Evolutionary conservation across 768 basidiomycete genomes (phyloP).

Genomic region (Basidioascus undulatus): DNA sequence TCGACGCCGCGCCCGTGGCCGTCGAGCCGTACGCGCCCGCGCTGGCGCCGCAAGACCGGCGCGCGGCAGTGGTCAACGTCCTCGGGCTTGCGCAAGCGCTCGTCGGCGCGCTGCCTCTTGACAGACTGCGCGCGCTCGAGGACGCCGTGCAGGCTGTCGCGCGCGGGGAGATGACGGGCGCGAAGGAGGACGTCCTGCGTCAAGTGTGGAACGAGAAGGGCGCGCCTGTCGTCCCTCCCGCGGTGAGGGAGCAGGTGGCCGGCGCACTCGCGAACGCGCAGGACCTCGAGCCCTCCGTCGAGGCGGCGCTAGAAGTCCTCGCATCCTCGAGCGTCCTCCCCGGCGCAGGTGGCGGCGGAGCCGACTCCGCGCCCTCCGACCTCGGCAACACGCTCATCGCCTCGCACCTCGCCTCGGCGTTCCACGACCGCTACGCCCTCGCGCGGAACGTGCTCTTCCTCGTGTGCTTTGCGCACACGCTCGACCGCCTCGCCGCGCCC

Average conservation of each 20-base stretch:
- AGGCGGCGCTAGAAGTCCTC: not conserved
- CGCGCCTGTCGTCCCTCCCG: too few relatives aligned
- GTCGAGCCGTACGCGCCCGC: not conserved
- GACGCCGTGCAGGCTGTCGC: not conserved
- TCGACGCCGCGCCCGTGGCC: not conserved
- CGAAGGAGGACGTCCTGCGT: conserved; percentile 5
- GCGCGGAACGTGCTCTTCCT: conserved; percentile 3
- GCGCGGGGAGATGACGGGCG: not conserved
- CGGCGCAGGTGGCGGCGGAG: not conserved
- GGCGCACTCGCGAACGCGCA: conserved; percentile 1
- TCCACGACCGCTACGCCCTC: conserved; percentile 5
- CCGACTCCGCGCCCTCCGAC: conserved; percentile 3
- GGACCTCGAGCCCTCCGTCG: not conserved
- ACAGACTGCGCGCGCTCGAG: not conserved
- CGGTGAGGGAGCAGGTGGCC: conserved; percentile 1
- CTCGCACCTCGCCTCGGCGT: not conserved
- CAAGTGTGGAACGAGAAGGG: too few relatives aligned
- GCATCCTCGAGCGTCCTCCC: not conserved
- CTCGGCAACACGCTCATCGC: not conserved
- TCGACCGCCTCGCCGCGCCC: conserved; percentile 1
- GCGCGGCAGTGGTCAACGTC: too few relatives aligned
- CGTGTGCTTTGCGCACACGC: conserved; percentile 6
- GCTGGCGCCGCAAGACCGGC: too few relatives aligned
- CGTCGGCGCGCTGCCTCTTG: not conserved
- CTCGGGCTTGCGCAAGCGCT: too few relatives aligned